Conservation (phyloP, 2,329 filamentous ascomycete species). For the Dactylellina leptospora region DNA sequence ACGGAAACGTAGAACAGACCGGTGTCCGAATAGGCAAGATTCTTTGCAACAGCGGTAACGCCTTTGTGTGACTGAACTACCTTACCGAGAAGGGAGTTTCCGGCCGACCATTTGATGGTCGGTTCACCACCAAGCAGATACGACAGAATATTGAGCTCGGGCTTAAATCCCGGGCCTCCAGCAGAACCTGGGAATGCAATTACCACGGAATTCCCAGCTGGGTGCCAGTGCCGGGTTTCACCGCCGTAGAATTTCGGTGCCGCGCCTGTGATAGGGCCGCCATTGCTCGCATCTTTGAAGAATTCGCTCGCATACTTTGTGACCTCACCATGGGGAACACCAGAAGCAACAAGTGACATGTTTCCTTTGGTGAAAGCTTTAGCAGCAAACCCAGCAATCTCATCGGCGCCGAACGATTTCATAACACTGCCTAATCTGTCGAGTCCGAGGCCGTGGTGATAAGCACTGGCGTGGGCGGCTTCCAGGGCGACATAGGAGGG, state of each 20-base stretch:
- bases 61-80: conserved; percentile 73
- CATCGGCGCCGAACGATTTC: conserved; percentile 78
- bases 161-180: conserved; percentile 76
- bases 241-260: conserved; percentile 87
- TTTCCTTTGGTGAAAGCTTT: conserved; percentile 87
- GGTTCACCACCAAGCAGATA: conserved; percentile 89
- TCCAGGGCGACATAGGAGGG: conserved; percentile 79
- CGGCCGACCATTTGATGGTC: conserved; percentile 92
- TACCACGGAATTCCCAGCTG: conserved; percentile 80
- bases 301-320: conserved; percentile 92
- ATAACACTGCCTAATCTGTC: conserved; percentile 77
- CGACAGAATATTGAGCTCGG: conserved; percentile 85
- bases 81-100: conserved; percentile 90
- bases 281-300: conserved; percentile 76
- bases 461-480: conserved; percentile 83
- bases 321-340: conserved; percentile 77
- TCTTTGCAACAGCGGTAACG: conserved; percentile 76
- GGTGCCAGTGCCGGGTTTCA: conserved; percentile 86
- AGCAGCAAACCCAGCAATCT: conserved; percentile 77
- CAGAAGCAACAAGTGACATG: conserved; percentile 89
- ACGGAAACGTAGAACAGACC: conserved; percentile 87
- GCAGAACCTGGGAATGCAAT: conserved; percentile 89
- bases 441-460: conserved; percentile 89
- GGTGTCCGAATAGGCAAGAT: conserved; percentile 89
- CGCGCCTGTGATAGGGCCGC: conserved; percentile 68